Evolutionary conservation across 2,329 filamentous ascomycete genomes (phyloP).

Genomic region (Diplodia sapinea): DNA sequence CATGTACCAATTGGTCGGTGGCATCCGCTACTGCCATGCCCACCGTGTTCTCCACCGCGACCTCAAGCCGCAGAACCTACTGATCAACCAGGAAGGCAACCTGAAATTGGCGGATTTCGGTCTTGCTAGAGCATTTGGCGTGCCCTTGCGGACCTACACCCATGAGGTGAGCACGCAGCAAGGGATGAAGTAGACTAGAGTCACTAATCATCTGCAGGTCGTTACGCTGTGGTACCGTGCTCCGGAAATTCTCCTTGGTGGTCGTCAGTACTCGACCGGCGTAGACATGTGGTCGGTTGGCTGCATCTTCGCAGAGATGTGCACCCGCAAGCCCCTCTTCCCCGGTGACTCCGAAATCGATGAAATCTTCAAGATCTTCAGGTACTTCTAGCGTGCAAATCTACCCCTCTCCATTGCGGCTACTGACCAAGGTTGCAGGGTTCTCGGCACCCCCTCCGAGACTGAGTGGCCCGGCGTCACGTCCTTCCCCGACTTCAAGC

Average conservation of each 20-base stretch:
- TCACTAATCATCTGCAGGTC: constrained; percentile 58
- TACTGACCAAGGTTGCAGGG: constrained; percentile 33
- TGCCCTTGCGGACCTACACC: constrained; percentile 88
- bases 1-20: constrained; percentile 85
- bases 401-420: neutral
- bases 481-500: constrained; percentile 93
- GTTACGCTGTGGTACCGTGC: constrained; percentile 93
- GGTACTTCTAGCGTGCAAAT: constrained; percentile 57
- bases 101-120: constrained; percentile 91
- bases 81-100: constrained; percentile 86
- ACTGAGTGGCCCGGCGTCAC: constrained; percentile 87
- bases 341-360: constrained; percentile 92
- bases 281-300: constrained; percentile 97
- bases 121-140: constrained; percentile 86
- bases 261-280: constrained; percentile 89
- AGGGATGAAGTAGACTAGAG: neutral
- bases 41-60: constrained; percentile 88
- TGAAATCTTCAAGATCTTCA: constrained; percentile 94
- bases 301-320: constrained; percentile 97
- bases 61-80: constrained; percentile 86
- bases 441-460: constrained; percentile 84
- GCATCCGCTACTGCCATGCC: constrained; percentile 85
- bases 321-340: constrained; percentile 89
- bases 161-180: constrained; percentile 68
- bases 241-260: constrained; percentile 87